Base-by-base conservation (phyloP, 768 basidiomycete species). In the Favolaschia claudopus region DNA sequence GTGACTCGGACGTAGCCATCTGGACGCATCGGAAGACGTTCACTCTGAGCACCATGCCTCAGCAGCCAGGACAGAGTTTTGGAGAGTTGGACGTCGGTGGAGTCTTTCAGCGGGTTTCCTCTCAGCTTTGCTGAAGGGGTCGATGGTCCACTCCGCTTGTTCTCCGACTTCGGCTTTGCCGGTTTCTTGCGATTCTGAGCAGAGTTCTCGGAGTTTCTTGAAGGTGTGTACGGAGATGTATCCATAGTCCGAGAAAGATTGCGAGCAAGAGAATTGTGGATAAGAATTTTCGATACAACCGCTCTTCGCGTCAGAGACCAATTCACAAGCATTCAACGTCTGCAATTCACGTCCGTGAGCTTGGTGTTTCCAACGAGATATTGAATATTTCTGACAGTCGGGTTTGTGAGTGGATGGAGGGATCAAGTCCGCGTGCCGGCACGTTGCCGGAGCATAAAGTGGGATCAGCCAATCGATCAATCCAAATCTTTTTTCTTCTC, bases 11-110 rank as follows among this genome's bases (percentile, higher is more conserved):
- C 87, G 69, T 89, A 98, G 14, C 96, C 96, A 68, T 98, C 96
- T 29, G 80, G 68, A 8, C 96, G 85, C 77, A 98, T 89, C 5
- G 76, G 67, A 5, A 98, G 70, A 1, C 88, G 85, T 60, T 96
- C 89, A 32, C 84, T 85, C 62, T 85, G 79, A n/a, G 95, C 94
- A 0, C 91, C 93, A 71, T 99, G 96, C 4, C 96, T 85, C n/a
- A 99, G 84, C 24, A 99, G 77, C 84, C 91, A 98, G 0, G 95
- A 90, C 9, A 99, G 76, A 0, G 92, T 92, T 74, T 97, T 98
- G 14, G 92, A 94, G 13, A 92, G 66, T 13, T 86, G 82, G 7
- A 91, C 84, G 43, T 90, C 86, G 0, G 85, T 86, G 4, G 85
- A 77, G 65, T 96, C 93, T 44, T 34, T 20, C 13, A 73, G 79